Percentiles rank a stretch among this genome's conserved stretches.
phyloP scores from a whole-genome alignment of 202 grass and related monocot species.

The Eragrostis tef region DNA sequence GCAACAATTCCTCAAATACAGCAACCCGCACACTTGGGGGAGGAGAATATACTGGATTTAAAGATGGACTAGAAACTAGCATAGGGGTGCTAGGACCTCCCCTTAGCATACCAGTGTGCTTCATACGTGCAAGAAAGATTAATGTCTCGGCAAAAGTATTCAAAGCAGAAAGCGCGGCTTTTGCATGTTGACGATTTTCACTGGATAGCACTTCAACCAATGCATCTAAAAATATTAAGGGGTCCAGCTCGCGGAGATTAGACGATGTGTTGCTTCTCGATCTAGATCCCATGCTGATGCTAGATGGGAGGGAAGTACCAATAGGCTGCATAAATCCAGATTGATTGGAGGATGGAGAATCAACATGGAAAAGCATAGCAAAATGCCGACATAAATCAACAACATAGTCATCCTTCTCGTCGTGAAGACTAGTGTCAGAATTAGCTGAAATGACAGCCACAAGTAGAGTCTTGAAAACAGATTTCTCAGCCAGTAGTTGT shows the following conservation, averaged over 20 bases:
- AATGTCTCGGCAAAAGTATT: conserved; percentile 87
- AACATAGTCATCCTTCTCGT: conserved; percentile 87
- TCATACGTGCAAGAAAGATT: conserved; percentile 83
- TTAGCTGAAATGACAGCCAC: conserved; percentile 69
- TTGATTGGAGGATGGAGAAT: conserved; percentile 62
- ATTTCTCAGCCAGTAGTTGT: conserved; percentile 96
- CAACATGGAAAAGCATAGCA: conserved; percentile 96
- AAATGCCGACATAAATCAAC: conserved; percentile 89
- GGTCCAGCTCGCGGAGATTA: conserved; percentile 94
- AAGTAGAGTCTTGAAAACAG: conserved; percentile 92
- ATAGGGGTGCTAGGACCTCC: conserved; percentile 96
- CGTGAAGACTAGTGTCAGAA: conserved; percentile 74
- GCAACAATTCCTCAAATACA: conserved; percentile 92
- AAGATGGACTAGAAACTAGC: conserved; percentile 93
- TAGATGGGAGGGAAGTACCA: conserved; percentile 58
- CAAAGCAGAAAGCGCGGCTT: conserved; percentile 86
- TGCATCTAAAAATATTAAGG: conserved; percentile 93
- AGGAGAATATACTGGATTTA: conserved; percentile 99
- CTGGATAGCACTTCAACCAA: conserved; percentile 87
- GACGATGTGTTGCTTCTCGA: conserved; percentile 68
- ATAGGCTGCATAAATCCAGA: conserved; percentile 63
- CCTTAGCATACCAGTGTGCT: conserved; percentile 81
- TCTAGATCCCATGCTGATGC: conserved; percentile 62
- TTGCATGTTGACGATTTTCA: conserved; percentile 92
- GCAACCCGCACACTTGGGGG: conserved; percentile 95